Percentiles rank a stretch among this genome's conserved stretches.
Evolutionary conservation across 371 early-diverging fungal genomes (phyloP).

Genomic region (Saksenaea vasiformis): DNA sequence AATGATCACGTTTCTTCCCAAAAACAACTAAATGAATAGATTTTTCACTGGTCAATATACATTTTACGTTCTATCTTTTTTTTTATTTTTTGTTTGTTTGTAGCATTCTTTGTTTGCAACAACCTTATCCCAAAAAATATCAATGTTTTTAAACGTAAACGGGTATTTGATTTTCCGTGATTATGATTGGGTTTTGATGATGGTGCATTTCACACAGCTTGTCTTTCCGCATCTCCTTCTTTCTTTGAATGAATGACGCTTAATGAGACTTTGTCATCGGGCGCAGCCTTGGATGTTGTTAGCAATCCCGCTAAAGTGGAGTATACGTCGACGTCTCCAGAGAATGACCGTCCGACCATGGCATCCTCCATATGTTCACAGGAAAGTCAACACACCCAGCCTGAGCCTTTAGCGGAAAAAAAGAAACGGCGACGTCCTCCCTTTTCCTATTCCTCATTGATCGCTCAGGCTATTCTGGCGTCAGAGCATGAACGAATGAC

Average conservation of each 20-base stretch:
- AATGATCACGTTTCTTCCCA: too few relatives aligned
- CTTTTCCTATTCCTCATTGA: constrained; percentile 62
- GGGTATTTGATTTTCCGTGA: constrained; percentile 4
- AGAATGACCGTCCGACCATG: background rate
- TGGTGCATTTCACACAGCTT: constrained; percentile 4
- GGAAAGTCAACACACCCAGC: background rate
- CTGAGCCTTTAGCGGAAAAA: background rate
- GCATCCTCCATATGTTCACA: background rate
- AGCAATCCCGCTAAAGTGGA: background rate
- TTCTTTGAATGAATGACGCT: constrained; percentile 7
- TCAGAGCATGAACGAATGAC: constrained; percentile 49
- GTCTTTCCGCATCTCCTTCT: constrained; percentile 4
- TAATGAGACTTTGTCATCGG: background rate
- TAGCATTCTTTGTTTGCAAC: background rate
- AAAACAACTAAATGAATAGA: too few relatives aligned
- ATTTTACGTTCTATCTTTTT: background rate
- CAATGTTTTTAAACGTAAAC: background rate
- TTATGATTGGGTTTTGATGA: background rate
- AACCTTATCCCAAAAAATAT: background rate
- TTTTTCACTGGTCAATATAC: too few relatives aligned
- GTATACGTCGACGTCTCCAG: background rate
- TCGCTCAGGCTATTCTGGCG: constrained; percentile 58
- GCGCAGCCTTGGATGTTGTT: background rate
- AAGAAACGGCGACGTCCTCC: constrained; percentile 55
- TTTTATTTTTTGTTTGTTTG: background rate